Evolutionary conservation across 306 rosid species (phyloP), one percentile per base, ranked within the genome.

Genomic region (Cucumis cinereus): DNA sequence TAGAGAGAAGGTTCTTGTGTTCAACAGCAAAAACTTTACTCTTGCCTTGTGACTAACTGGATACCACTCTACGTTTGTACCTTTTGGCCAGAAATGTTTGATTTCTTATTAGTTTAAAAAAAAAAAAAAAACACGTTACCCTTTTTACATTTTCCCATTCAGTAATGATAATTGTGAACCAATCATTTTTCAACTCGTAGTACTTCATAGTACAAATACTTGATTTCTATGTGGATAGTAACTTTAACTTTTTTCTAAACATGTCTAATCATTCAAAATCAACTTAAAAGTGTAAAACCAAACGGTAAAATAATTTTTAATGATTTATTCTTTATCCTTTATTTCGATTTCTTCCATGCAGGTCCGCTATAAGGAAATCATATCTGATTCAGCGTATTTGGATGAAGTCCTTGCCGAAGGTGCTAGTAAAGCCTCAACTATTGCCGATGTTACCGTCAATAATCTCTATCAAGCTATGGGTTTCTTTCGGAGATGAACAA

Each of bases 381-480:
- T 84, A 81, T 85, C 93, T 17, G 99, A 94, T 77, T 67, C 95
- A 57, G 93, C 90, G 50, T 91, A 84, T 87, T 85, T 94, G 83
- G 99, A 94, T 81, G 78, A 77, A 84, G 84, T 94, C 79, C 86
- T 94, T 88, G 88, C 81, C 33, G 90, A 92, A 58, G 99, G 99
- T 81, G 96, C 97, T 73, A 72, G 26, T 22, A 90, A 79, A 83
- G 99, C 99, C 77, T 82, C 90, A 79, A 91, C 76, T 24, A 89
- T 94, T 79, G 99, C 96, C 13, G 90, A 90, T 81, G 74, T 77
- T 62, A 90, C 98, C 20, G 89, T 94, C 75, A 58, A 79, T 77
- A 90, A 90, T 79, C 92, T 92, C 68, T 88, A 90, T 83, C 92
- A 92, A 83, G 95, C 99, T 52, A 90, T 94, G 99, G 97, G 99